Conservation (phyloP, 192 early-diverging fungal species). For the Helicostylum pulchrum region DNA sequence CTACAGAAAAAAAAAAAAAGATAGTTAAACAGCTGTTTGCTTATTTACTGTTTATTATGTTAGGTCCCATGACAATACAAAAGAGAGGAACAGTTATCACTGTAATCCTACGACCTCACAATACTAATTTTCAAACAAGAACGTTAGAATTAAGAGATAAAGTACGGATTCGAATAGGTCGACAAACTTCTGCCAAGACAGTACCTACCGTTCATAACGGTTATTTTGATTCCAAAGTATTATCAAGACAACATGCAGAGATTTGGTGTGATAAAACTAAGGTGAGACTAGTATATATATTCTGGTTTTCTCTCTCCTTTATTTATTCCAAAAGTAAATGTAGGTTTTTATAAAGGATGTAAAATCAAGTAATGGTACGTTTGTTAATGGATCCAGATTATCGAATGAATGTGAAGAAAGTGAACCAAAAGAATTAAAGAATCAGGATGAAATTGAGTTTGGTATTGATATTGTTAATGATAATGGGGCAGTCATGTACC, state of each 20-base stretch:
- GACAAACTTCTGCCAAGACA: constrained; percentile 64
- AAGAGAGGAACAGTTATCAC: constrained; percentile 14
- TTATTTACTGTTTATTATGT: background rate
- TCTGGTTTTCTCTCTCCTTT: background rate
- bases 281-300: constrained; percentile 29
- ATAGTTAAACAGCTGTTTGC: background rate
- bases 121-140: constrained; percentile 48
- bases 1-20: background rate
- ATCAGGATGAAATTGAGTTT: constrained; percentile 69
- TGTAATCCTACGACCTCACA: constrained; percentile 44
- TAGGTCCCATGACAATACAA: constrained; percentile 1
- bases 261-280: constrained; percentile 62
- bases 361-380: constrained; percentile 80
- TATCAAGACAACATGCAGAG: constrained; percentile 74
- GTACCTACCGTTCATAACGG: constrained; percentile 65
- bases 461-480: constrained; percentile 80
- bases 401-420: constrained; percentile 63
- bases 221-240: constrained; percentile 81
- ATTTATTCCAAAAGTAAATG: background rate
- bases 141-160: constrained; percentile 52
- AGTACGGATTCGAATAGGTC: constrained; percentile 59
- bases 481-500: constrained; percentile 47
- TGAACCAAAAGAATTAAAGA: constrained; percentile 52
- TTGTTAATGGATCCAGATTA: constrained; percentile 68
- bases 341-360: constrained; percentile 72